Base-by-base conservation (phyloP, 805 yeast species). In the Ogataea paradorogensis region DNA sequence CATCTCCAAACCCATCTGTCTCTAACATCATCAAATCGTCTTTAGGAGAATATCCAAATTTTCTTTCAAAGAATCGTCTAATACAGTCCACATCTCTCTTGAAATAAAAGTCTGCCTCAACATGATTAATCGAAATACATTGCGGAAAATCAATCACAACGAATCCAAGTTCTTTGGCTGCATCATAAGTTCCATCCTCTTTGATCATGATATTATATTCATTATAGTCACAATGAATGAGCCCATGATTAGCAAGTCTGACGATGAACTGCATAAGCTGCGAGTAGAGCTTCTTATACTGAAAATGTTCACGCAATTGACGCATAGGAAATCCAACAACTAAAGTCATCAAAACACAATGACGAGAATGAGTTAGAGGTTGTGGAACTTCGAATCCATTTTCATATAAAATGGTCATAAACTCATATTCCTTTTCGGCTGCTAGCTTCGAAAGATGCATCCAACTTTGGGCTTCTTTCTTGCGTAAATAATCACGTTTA, bases 91-190 rank as follows among this genome's bases (percentile, higher is more conserved):
- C 95, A 65, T 93, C 99, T 66, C 99, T 76, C 52, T 86, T 78
- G 63, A 93, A 93, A 61, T 87, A 90, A 42, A 73, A 76, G 47
- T 82, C 82, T 6, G 98, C 97, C 59, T 93, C 96, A 3, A 70
- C 72, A 58, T 93, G 99, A 50, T 84, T 90, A 32, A 86, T 85
- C 15, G 96, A 87, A 13, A 93, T 84, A 78, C 97, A 91, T 65
- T 93, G 99, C 3, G 99, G 99, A 71, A 93, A 93, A 71, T 93
- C 99, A 55, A 93, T 91, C 20, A 93, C 96, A 15, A 90, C 83
- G 54, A 89, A 87, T 35, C 86, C 93, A 30, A 67, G 65, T 40
- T 80, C 86, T 42, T 65, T 66, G 14, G 70, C 56, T 13, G 66
- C 65, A 14, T 71, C 74, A 31, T 74, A 76, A 23, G 76, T 70